A percentile compares a stretch with the other conserved stretches of the same genome.
Conservation (phyloP, 2,329 filamentous ascomycete genomes). For the Dichotomopilus funicola region DNA sequence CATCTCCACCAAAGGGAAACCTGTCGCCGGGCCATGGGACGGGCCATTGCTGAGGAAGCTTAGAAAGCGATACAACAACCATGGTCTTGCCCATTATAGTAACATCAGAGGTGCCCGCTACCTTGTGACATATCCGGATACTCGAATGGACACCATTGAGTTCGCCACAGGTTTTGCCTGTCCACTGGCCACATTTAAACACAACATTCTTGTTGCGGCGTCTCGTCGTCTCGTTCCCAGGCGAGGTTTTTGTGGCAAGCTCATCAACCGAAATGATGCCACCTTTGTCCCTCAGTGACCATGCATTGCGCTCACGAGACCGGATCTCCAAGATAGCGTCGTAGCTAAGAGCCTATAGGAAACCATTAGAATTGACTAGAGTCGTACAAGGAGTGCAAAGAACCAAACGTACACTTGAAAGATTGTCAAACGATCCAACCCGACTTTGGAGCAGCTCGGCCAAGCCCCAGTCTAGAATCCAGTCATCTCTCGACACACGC, state of each 20-base stretch:
- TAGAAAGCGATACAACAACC: background rate
- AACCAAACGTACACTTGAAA: background rate
- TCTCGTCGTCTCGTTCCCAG: too few species aligned
- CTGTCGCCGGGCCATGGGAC: background rate
- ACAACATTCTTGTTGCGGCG: background rate
- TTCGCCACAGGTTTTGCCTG: background rate
- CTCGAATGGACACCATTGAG: background rate
- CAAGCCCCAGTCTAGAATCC: background rate
- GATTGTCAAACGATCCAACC: background rate
- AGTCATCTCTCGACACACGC: background rate
- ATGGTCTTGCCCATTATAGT: background rate
- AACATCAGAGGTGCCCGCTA: background rate
- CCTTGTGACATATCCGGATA: background rate
- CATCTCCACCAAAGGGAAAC: background rate
- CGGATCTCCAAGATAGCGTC: background rate
- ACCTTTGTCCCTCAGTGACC: background rate
- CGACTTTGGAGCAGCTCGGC: background rate
- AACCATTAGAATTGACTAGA: background rate
- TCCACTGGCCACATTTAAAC: background rate
- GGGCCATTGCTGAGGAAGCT: too few species aligned
- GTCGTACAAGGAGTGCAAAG: background rate
- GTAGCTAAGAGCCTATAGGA: background rate
- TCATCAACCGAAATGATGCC: background rate
- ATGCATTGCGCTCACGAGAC: background rate
- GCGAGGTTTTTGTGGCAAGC: background rate